A percentile compares a stretch with the other conserved stretches of the same genome.
These are phyloP conservation scores for Cladophialophora exuberans DNA, from an alignment of 2,329 filamentous ascomycete species.

Conservation along the genomic window DNA sequence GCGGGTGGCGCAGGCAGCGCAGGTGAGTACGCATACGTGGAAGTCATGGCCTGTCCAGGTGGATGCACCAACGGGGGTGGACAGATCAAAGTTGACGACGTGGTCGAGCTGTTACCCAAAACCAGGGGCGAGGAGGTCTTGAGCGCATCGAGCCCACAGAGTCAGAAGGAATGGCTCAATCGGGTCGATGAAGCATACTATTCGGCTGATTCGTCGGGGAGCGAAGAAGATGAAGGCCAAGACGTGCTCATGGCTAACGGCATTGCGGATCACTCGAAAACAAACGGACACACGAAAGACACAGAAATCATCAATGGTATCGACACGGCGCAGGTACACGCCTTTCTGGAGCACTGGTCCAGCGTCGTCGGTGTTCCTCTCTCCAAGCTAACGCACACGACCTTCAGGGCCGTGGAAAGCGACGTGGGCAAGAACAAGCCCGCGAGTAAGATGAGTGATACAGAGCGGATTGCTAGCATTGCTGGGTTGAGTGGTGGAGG, in stretches of 20 bases:
- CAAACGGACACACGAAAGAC: conserved; percentile 33
- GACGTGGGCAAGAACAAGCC: conserved; percentile 77
- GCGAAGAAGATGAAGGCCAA: conserved; percentile 36
- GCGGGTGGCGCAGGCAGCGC: conserved; percentile 38
- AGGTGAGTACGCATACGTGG: conserved; percentile 85
- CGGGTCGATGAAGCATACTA: conserved; percentile 89
- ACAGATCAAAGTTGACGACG: conserved; percentile 88
- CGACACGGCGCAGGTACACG: conserved; percentile 64
- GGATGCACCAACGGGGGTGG: conserved; percentile 97
- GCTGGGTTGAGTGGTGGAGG: conserved; percentile 90
- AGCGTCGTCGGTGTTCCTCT: conserved; percentile 69
- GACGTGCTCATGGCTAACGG: conserved; percentile 32
- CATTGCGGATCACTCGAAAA: conserved; percentile 30
- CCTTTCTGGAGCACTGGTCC: conserved; percentile 77
- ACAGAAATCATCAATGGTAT: conserved; percentile 62
- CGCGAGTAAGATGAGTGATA: conserved; percentile 60
- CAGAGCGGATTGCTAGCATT: conserved; percentile 82
- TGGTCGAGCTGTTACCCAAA: conserved; percentile 42
- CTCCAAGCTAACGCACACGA: conserved; percentile 78
- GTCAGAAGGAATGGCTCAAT: conserved; percentile 84
- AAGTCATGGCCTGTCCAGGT: conserved; percentile 99
- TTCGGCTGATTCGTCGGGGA: conserved; percentile 66
- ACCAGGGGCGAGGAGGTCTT: conserved; percentile 33
- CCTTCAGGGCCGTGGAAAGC: conserved; percentile 88
- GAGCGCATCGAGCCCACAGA: conserved; percentile 54